Base-by-base conservation (phyloP, 768 basidiomycete species). In the Chalciporus pseudorubinellus region DNA sequence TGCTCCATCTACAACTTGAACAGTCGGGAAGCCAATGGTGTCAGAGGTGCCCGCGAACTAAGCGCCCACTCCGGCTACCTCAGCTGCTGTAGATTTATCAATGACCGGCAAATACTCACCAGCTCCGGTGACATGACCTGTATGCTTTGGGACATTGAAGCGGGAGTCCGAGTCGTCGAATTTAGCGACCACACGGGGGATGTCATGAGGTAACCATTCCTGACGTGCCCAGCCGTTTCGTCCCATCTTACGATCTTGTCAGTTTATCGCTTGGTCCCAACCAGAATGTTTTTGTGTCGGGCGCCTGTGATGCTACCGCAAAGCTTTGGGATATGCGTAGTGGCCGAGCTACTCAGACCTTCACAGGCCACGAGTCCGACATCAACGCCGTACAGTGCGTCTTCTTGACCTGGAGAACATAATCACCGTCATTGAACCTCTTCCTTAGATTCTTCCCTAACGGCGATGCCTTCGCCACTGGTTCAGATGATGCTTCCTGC, bases 141-240 rank as follows among this genome's bases (percentile, higher is more conserved):
- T 71, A 98, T 99, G 95, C 80, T 98, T 24, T 99, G 97, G 95
- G 95, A 99, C 72, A 92, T 99, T 53, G 95, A 99, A 72, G 92
- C 93, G 21, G 97, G 95, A 58, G 93, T 95, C 2, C 78, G 95
- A 56, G 89, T 95, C n/a, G 89, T 95, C 61, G 97, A 98, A 74
- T 99, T 99, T 71, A 97, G 91, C 66, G 95, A 99, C 72, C 95
- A 99, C 68, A 98, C 97, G 14, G 95, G 97, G 39, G 95, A 99
- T 75, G 95, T 99, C 53, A 99, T 99, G 95, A 98, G 94, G 95
- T 95, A 64, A 61, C 2, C 34, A 38, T n/a, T 26, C 50, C 38
- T 41, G 19, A 26, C 12, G 45, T 4, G 49, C 9, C 48, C 39
- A 39, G 46, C 36, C 38, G 26, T 39, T 38, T 58, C 58, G 36